Base-by-base conservation (phyloP, 306 rosid species). In the Echinosophora koreensis region DNA sequence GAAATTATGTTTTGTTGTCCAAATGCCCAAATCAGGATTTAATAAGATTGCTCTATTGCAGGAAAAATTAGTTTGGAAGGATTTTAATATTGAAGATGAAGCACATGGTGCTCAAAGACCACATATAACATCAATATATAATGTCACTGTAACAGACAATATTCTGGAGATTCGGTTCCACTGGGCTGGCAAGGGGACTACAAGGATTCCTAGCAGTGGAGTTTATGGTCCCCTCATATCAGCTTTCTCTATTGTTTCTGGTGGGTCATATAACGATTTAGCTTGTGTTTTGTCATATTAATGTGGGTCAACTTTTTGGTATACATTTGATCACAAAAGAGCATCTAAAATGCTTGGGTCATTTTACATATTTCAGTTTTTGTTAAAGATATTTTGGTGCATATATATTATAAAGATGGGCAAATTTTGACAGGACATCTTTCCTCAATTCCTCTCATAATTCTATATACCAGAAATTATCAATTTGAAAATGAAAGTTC, bases 111-210 rank as follows among this genome's bases (percentile, higher is more conserved):
- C 89, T 81, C 84, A 80, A 81, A 82, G 70, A 73, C 82, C 81
- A n/a, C 28, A 18, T 34, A 37, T 4, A 57, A 30, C 54, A 52
- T 14, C 70, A 52, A 15, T 38, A 54, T 49, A 73, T 66, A 84
- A 83, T 66, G 90, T 87, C 10, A 59, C 41, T 57, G 87, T 86
- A 13, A 69, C 65, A 2, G 66, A 79, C 42, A 77, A 66, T 73
- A 73, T 60, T 75, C 16, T 88, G 63, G 83, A 82, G 81, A 81
- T 88, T 32, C 92, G 81, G 28, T 87, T 91, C 38, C 81, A 86
- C 56, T 91, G 91, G 92, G 88, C 93, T 59, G 92, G 90, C 63
- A 89, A 86, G 73, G 97, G 97, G 50, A 91, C 92, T 56, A 79
- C 82, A 61, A 80, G 74, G 66, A 28, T 64, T 61, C 93, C 97